Evolutionary conservation across 305 asterid species (phyloP), one percentile per base, ranked within the genome.

Genomic region (Caryopteris hybrid): DNA sequence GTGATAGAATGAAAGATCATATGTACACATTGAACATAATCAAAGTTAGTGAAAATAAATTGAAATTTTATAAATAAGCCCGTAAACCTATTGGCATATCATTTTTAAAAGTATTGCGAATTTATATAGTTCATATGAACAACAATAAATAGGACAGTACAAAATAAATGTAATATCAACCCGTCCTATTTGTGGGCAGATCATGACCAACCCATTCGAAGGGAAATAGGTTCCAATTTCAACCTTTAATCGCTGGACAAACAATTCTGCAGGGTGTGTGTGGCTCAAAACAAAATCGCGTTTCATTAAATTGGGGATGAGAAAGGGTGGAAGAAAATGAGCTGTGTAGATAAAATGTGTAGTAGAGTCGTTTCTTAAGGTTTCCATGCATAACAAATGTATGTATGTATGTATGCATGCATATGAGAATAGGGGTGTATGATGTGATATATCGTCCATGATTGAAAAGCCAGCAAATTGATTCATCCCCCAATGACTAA

Each of bases 401-500:
- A 56, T 46, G 63, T 38, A 22, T 50, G 51, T 18, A 14, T 50
- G 17, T 47, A 14, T 34, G 22, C 14, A 52, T 39, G 16, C 33
- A 36, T 36, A 4, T 25, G 31, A 25, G 31, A 2, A 41, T 6
- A 0, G 2, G 0, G 46, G 6, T 41, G 38, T 42, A 12, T 71
- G 80, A 72, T 72, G 84, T 79, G 84, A 73, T 59, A 53, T 59
- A 60, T 56, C 77, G 48, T 73, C 61, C 67, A 69, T 38, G 72
- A 78, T 67, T 76, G 74, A 50, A 51, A 70, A 16, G 76, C 83
- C 88, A 79, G 83, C 83, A 21, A 76, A 79, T 53, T 60, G 78
- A 72, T 87, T 72, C 95, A 81, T 85, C 85, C 91, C 86, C 85
- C 62, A 39, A 53, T 23, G 68, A 11, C 74, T 52, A 39, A 9